phyloP scores from a whole-genome alignment of 2,329 filamentous ascomycete species.

The Phialophora tarda region DNA sequence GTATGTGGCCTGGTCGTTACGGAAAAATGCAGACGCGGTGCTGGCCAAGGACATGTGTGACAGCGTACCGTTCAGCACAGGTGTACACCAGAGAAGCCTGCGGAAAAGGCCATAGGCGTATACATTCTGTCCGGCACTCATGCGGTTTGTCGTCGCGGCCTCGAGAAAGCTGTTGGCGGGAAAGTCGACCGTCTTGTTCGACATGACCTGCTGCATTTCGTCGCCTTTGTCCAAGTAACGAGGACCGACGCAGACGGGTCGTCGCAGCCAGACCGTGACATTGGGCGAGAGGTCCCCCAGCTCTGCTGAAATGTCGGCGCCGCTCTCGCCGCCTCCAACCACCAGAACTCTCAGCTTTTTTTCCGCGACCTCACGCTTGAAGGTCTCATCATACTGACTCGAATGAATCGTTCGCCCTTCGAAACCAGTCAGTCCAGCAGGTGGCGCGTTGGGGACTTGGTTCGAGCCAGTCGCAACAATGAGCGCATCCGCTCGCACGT shows the following conservation, averaged over 20 bases:
- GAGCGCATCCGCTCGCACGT: constrained; percentile 18
- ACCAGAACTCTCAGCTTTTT: constrained; percentile 22
- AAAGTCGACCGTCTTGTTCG: constrained; percentile 24
- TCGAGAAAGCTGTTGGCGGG: constrained; percentile 27
- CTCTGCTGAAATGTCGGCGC: constrained; percentile 26
- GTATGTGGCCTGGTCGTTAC: constrained; percentile 27
- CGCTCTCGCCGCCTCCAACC: constrained; percentile 27
- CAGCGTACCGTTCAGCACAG: constrained; percentile 21
- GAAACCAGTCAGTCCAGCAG: constrained; percentile 11
- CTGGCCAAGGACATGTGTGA: constrained; percentile 21
- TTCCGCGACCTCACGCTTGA: constrained; percentile 20
- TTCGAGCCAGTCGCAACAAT: constrained; percentile 25
- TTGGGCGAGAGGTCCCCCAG: constrained; percentile 26
- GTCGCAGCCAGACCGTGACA: constrained; percentile 26
- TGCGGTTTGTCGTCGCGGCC: constrained; percentile 24
- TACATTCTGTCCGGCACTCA: constrained; percentile 28
- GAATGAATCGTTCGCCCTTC: constrained; percentile 20
- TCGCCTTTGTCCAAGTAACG: constrained; percentile 17
- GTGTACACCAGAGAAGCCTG: constrained; percentile 21
- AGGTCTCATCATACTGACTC: constrained; percentile 19
- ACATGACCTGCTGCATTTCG: constrained; percentile 24
- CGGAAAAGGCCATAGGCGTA: constrained; percentile 25
- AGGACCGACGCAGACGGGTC: constrained; percentile 24
- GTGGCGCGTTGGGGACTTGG: constrained; percentile 15
- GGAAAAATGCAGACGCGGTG: constrained; percentile 16